phyloP scores from a whole-genome alignment of 1,139 yeast genomes.

The Zygotorulaspora mrakii region DNA sequence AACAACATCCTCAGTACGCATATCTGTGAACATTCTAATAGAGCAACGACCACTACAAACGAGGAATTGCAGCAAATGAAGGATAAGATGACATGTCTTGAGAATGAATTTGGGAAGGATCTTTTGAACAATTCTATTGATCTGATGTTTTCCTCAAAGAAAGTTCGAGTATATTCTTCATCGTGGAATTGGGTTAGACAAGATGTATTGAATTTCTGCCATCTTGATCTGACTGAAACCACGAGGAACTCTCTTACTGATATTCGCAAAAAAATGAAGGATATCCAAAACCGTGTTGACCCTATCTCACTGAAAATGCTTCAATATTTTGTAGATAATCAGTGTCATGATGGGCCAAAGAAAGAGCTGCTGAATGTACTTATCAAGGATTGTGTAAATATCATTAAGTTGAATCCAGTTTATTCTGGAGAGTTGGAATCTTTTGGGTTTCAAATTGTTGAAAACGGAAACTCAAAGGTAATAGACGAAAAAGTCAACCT shows the following conservation, averaged over 20 bases:
- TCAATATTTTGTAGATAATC: slow-evolving; percentile 85
- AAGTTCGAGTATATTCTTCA: slow-evolving; percentile 88
- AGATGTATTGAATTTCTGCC: slow-evolving; percentile 84
- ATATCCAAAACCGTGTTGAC: slow-evolving; percentile 79
- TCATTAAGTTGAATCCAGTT: slow-evolving; percentile 1
- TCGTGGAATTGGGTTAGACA: slow-evolving; percentile 99
- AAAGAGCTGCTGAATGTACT: slow-evolving; percentile 50
- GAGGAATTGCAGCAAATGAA: slow-evolving; percentile 10
- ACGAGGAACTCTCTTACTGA: slow-evolving; percentile 74
- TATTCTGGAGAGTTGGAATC: slow-evolving; percentile 2
- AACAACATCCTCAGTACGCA: slow-evolving; percentile 7
- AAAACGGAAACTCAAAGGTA: neutral
- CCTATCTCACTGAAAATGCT: slow-evolving; percentile 86
- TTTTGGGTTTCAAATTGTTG: neutral
- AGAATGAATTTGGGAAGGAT: slow-evolving; percentile 85
- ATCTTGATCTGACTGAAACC: slow-evolving; percentile 21
- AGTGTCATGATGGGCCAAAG: slow-evolving; percentile 84
- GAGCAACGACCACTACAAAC: no score
- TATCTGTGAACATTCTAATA: slow-evolving; percentile 2
- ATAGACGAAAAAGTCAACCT: neutral
- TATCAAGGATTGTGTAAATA: slow-evolving; percentile 4
- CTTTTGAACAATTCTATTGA: slow-evolving; percentile 80
- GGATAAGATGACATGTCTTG: slow-evolving; percentile 45
- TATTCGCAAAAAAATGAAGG: slow-evolving; percentile 42
- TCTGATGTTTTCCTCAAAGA: slow-evolving; percentile 80